Percentiles rank a stretch among this genome's conserved stretches.
Conservation (phyloP, 1,284 basidiomycete species). For the Puccinia triticina region DNA sequence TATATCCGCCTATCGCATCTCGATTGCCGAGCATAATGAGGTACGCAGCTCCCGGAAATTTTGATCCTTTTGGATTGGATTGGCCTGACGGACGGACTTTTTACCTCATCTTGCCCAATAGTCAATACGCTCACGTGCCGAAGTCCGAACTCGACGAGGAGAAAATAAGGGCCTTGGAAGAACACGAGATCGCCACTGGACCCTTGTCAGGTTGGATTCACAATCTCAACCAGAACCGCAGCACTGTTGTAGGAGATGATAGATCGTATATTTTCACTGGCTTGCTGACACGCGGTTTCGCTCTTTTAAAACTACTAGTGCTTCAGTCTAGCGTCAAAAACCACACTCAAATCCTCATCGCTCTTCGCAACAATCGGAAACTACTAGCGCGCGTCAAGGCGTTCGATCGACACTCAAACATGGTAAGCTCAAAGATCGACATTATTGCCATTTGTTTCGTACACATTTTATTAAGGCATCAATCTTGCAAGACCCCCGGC, state of each 20-base stretch:
- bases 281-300: constrained; percentile 56
- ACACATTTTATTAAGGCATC: not conserved
- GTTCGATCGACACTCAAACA: constrained; percentile 97
- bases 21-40: not conserved
- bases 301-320: constrained; percentile 84
- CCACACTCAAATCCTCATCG: constrained; percentile 95
- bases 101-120: constrained; percentile 59
- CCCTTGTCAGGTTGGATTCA: constrained; percentile 10
- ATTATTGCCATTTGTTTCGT: not conserved
- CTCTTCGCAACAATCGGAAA: constrained; percentile 98
- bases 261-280: not conserved
- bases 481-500: not conserved
- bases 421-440: constrained; percentile 68
- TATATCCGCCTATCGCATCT: no score
- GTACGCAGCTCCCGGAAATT: no score
- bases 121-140: constrained; percentile 94
- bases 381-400: constrained; percentile 95
- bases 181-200: constrained; percentile 76
- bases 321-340: constrained; percentile 97
- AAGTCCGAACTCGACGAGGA: constrained; percentile 97
- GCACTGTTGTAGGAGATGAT: no score
- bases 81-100: not conserved
- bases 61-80: not conserved
- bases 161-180: constrained; percentile 91
- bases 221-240: not conserved